Conservation (phyloP, 1,139 yeast genomes). For the Hyphopichia buzzinii region DNA sequence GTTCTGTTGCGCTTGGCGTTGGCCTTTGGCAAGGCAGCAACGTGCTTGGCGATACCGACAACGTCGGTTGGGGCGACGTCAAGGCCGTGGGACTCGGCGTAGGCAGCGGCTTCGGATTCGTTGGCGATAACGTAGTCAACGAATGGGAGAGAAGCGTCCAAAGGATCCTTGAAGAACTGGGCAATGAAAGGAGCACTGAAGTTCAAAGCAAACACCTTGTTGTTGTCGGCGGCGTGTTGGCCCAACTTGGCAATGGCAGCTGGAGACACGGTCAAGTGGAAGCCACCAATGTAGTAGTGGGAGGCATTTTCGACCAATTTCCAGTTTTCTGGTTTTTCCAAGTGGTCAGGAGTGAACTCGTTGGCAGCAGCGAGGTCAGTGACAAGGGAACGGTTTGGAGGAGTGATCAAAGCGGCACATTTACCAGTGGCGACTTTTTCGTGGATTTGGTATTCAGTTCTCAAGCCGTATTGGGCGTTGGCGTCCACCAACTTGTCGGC, state of each 20-base stretch:
- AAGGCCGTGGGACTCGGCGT: constrained; percentile 79
- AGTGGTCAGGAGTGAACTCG: constrained; percentile 88
- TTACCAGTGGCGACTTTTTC: constrained; percentile 84
- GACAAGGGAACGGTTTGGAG: constrained; percentile 84
- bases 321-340: constrained; percentile 92
- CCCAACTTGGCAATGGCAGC: constrained; percentile 89
- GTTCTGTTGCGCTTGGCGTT: constrained; percentile 73
- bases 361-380: constrained; percentile 98
- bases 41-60: constrained; percentile 73
- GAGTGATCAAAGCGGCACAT: constrained; percentile 94
- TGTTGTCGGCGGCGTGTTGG: constrained; percentile 81
- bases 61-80: constrained; percentile 56
- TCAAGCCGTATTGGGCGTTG: constrained; percentile 83
- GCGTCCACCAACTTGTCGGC: constrained; percentile 80
- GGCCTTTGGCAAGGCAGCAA: constrained; percentile 77
- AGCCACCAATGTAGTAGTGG: constrained; percentile 91
- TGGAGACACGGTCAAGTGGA: constrained; percentile 96
- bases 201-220: constrained; percentile 83
- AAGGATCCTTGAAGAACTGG: constrained; percentile 89
- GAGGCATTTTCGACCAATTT: constrained; percentile 74
- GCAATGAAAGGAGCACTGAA: constrained; percentile 96
- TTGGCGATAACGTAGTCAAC: constrained; percentile 92
- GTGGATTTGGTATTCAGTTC: constrained; percentile 81
- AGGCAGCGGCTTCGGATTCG: constrained; percentile 96
- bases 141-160: constrained; percentile 78